Evolutionary conservation across 352 stramenopile genomes (phyloP), one percentile per base, ranked within the genome.

Genomic region (Paralagenidium karlingii): DNA sequence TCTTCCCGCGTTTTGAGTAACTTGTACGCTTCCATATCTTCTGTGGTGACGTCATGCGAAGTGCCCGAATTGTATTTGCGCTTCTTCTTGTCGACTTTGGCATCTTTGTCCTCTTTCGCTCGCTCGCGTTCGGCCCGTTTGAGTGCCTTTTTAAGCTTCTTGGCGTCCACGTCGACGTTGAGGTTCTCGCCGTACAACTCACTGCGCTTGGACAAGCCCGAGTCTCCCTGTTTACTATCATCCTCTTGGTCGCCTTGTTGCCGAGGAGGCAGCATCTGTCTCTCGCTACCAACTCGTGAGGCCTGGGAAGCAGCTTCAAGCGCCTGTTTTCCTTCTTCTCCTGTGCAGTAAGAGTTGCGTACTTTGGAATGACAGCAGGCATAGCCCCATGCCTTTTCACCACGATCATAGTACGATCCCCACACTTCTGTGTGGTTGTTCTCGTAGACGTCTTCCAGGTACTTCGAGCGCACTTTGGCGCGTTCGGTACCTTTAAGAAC

Each of bases 381-480:
- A 63, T 98, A 99, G 3, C 96, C 96, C 96, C 96, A 99, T n/a
- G 62, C 49, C 55, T 87, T 93, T 13, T 88, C 85, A 10, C 68
- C 68, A 7, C 74, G 74, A 55, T 98, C 94, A 65, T 97, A 99
- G 63, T 93, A 99, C 22, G 82, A 97, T 16, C 96, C 96, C 94
- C 94, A 99, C 9, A 99, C 84, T 13, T 63, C 77, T 7, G 71
- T 94, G 56, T 99, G 96, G 55, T 98, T 98, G 58, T 96, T 96
- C 38, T 90, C 71, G 20, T 90, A 80, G 26, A 95, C 71, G 54
- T 99, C 93, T 65, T 99, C 96, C 24, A 98, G 77, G 58, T 99
- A 99, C 65, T 99, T 99, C 47, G 82, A 97, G 21, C 78, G 84
- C 21, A 82, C 78, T 7, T 78, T 65, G n/a, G 67, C 76, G 30